Base-by-base conservation (phyloP, 257 asterid species). In the Nicotiana obtusifolia region DNA sequence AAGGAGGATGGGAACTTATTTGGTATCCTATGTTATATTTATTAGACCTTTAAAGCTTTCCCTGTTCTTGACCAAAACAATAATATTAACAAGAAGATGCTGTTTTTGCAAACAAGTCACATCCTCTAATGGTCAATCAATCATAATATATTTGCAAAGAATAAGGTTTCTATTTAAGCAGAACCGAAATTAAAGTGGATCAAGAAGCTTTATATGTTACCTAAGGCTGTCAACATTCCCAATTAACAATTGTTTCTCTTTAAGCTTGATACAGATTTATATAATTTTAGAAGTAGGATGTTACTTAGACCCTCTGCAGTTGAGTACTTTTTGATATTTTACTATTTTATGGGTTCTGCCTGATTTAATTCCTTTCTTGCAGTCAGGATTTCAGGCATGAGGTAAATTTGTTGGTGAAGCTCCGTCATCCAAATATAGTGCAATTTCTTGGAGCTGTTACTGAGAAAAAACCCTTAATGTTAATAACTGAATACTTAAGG, bases 371-470 rank as follows among this genome's bases (percentile, higher is more conserved):
- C 83, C 81, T 66, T 57, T 57, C 57, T 66, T 89, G 66, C 94
- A 94, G 99, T 77, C 99, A 95, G 91, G 99, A 95, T 89, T 95
- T 94, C 90, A 92, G 98, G 89, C 99, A 95, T 81, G 98, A 94
- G 91, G 99, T 94, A 80, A 92, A 92, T 86, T 91, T 95, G 93
- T 92, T 95, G 57, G 99, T 95, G 88, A 95, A 95, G 91, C 98
- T 95, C 85, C 97, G 99, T 64, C 99, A 95, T 89, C 99, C 99
- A 81, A 95, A 95, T 88, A 88, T 95, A 65, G 99, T 95, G 88
- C 98, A 95, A 84, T 95, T 95, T 86, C 95, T 94, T 83, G 99
- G 98, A 90, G 99, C 98, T 52, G 98, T 94, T 73, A 94, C 98
- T 37, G 94, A 93, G 67, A 95, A 83, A 90, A 94, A 95, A 88